Conservation (phyloP, 345 rosid genomes). For the Trapa incisa region DNA sequence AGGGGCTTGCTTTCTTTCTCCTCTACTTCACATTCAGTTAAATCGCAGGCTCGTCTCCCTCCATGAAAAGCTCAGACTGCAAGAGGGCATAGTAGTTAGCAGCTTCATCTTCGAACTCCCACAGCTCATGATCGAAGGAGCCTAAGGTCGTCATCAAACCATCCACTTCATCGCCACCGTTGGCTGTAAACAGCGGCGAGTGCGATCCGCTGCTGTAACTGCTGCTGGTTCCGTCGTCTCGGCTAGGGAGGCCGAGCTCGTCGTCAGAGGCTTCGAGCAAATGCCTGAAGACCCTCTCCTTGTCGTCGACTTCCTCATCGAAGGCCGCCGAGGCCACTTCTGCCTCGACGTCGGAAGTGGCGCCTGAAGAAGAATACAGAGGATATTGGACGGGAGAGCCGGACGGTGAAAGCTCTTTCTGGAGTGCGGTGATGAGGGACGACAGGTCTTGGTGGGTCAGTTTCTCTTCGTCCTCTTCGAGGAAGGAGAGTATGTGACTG, state of each 20-base stretch:
- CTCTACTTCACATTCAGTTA: not conserved
- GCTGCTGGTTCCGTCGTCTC: not conserved
- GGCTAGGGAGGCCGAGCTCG: slow-evolving; percentile 17
- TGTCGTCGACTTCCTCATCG: slow-evolving; percentile 13
- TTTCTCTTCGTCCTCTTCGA: slow-evolving; percentile 37
- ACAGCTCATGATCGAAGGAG: slow-evolving; percentile 4
- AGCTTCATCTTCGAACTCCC: slow-evolving; percentile 16
- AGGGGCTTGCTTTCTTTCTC: too few species aligned
- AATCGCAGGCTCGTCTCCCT: not conserved
- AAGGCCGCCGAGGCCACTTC: slow-evolving; percentile 5
- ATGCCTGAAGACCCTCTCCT: slow-evolving; percentile 13
- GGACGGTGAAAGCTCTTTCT: slow-evolving; percentile 21
- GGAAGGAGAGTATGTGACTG: slow-evolving; percentile 27
- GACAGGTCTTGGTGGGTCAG: slow-evolving; percentile 41
- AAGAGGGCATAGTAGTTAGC: slow-evolving; percentile 13
- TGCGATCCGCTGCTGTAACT: not conserved
- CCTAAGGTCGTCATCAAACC: not conserved
- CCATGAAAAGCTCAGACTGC: slow-evolving; percentile 17
- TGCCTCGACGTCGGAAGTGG: not conserved
- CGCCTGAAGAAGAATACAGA: not conserved
- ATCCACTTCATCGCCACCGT: slow-evolving; percentile 1
- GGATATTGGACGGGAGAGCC: not conserved
- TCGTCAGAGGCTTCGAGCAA: slow-evolving; percentile 19
- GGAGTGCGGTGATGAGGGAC: slow-evolving; percentile 42
- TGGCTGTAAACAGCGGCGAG: not conserved